phyloP scores from a whole-genome alignment of 768 basidiomycete species.

The Amanita rubescens region DNA sequence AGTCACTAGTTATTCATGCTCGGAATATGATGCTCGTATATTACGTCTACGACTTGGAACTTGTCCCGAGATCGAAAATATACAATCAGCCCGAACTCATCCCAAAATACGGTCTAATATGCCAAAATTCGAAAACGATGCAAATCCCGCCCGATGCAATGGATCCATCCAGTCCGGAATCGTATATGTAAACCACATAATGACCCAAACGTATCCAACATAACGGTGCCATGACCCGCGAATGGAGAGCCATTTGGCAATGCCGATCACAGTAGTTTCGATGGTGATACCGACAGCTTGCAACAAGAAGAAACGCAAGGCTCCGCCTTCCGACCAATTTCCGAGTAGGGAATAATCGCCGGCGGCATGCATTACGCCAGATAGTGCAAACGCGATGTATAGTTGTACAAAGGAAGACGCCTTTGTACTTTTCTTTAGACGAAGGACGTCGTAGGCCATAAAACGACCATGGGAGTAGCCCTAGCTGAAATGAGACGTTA shows the following conservation, averaged over 20 bases:
- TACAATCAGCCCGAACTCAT: no score
- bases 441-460: slow-evolving; percentile 1
- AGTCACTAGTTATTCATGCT: no score
- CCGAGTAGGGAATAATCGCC: slow-evolving; percentile 26
- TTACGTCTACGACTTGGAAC: no score
- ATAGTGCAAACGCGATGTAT: slow-evolving; percentile 22
- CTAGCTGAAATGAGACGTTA: background rate
- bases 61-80: no score
- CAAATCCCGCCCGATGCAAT: slow-evolving; percentile 10
- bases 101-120: background rate
- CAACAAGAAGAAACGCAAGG: slow-evolving; percentile 20
- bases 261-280: slow-evolving; percentile 22
- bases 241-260: slow-evolving; percentile 12
- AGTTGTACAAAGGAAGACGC: slow-evolving; percentile 14
- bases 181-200: slow-evolving; percentile 18
- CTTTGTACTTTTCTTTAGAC: slow-evolving; percentile 8
- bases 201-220: slow-evolving; percentile 22
- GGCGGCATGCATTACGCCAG: slow-evolving; percentile 23
- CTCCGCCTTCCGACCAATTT: slow-evolving; percentile 5
- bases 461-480: slow-evolving; percentile 6
- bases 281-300: slow-evolving; percentile 28
- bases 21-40: no score
- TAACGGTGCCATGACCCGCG: slow-evolving; percentile 3
- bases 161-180: slow-evolving; percentile 18
- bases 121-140: slow-evolving; percentile 9